phyloP scores from a whole-genome alignment of 129 eudicot genomes.

The Flaveria ramosissima region DNA sequence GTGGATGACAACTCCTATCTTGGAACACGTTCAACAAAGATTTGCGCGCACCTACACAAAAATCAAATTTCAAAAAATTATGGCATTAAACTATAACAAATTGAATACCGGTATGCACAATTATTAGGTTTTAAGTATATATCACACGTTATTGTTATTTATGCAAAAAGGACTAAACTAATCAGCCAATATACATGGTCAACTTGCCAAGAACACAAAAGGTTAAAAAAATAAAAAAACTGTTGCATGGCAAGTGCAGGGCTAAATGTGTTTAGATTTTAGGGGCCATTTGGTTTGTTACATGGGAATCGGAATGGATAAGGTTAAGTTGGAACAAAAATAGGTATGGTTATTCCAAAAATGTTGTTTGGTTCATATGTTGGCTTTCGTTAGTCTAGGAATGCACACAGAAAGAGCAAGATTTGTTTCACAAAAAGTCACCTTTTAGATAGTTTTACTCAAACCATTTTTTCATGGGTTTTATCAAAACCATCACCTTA shows the following conservation, averaged over 20 bases:
- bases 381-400: neutral
- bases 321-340: neutral
- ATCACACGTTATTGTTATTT: neutral
- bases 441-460: neutral
- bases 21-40: constrained; percentile 84
- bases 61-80: neutral
- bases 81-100: neutral
- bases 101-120: neutral
- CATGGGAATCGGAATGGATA: neutral
- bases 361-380: neutral
- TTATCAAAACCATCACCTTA: neutral
- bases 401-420: neutral
- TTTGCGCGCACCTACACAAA: constrained; percentile 62
- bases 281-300: neutral
- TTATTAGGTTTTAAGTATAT: neutral
- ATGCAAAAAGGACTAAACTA: neutral
- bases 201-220: constrained; percentile 4
- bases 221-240: neutral
- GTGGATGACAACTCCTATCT: constrained; percentile 84
- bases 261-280: neutral
- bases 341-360: neutral
- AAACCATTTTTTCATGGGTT: neutral
- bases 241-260: neutral
- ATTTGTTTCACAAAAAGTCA: neutral
- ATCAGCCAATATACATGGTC: neutral